Evolutionary conservation across 108 stramenopile species (phyloP).

Genomic region (Bacterosira constricta): DNA sequence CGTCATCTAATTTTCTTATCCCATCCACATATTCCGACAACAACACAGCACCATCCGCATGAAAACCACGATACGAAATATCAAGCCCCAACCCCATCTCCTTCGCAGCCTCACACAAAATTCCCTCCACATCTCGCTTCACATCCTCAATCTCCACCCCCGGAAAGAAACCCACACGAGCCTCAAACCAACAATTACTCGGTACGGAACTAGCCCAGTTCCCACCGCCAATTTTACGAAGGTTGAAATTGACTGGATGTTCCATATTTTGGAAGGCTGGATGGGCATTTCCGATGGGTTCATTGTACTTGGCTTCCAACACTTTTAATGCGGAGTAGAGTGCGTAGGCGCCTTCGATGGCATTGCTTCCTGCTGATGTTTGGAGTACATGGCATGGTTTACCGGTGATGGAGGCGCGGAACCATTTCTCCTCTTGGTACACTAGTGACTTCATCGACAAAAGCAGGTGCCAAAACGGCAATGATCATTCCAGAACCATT

Average conservation of each 20-base stretch:
- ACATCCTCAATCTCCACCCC: slow-evolving; percentile 18
- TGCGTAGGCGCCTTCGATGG: slow-evolving; percentile 27
- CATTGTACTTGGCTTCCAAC: slow-evolving; percentile 18
- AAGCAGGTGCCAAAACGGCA: too few relatives aligned
- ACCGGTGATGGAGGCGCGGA: slow-evolving; percentile 16
- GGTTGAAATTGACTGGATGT: slow-evolving; percentile 31
- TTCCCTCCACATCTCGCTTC: slow-evolving; percentile 19
- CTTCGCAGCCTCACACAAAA: background rate
- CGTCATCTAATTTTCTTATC: background rate
- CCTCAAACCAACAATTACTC: slow-evolving; percentile 25
- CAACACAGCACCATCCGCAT: slow-evolving; percentile 28
- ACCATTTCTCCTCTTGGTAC: too few relatives aligned
- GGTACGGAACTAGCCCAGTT: slow-evolving; percentile 27
- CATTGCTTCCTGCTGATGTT: slow-evolving; percentile 23
- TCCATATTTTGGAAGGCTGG: slow-evolving; percentile 11
- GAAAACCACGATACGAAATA: slow-evolving; percentile 20
- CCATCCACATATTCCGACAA: slow-evolving; percentile 19
- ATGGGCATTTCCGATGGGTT: slow-evolving; percentile 3
- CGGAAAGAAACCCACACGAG: slow-evolving; percentile 28
- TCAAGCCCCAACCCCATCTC: slow-evolving; percentile 25
- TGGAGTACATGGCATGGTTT: slow-evolving; percentile 29
- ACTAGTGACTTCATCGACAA: too few relatives aligned
- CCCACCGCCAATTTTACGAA: slow-evolving; percentile 21
- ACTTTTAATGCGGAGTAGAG: slow-evolving; percentile 7
- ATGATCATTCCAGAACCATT: slow-evolving; percentile 35